A percentile compares a stretch with the other conserved stretches of the same genome.
Conservation (phyloP, 306 rosid genomes). For the Pyrus communis region DNA sequence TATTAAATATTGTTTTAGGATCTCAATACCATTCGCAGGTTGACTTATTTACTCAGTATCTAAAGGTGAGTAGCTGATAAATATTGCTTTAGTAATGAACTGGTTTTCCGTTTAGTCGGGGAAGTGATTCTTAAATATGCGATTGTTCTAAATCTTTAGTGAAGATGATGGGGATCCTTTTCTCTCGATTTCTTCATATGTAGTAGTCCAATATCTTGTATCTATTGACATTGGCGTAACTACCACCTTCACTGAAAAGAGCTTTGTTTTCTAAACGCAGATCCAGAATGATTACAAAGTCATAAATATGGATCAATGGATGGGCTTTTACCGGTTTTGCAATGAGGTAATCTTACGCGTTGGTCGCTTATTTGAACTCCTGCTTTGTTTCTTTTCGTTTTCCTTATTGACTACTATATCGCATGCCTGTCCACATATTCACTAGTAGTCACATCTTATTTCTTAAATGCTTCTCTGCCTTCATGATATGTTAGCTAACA, state of each 20-base stretch:
- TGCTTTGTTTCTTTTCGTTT: neutral
- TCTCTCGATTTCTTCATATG: neutral
- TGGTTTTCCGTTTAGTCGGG: neutral
- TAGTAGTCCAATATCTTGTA: neutral
- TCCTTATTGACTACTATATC: neutral
- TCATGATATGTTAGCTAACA: neutral
- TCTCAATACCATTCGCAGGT: conserved; percentile 71
- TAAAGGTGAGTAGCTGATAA: conserved; percentile 53
- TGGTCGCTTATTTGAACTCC: neutral
- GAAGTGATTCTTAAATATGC: neutral
- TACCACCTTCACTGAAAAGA: neutral
- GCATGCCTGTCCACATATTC: neutral
- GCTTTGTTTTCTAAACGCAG: conserved; percentile 38
- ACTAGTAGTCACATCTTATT: neutral
- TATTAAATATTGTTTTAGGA: conserved; percentile 79
- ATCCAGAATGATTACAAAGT: conserved; percentile 90
- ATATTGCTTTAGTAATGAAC: neutral
- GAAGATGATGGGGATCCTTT: neutral
- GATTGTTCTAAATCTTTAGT: neutral
- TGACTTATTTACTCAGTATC: conserved; percentile 61
- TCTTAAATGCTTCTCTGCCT: neutral
- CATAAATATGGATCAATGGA: conserved; percentile 95
- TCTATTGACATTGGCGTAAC: neutral
- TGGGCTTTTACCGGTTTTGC: conserved; percentile 95
- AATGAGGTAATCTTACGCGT: conserved; percentile 54